phyloP scores from a whole-genome alignment of 352 stramenopile genomes.

The Phytopythium kandeliae region DNA sequence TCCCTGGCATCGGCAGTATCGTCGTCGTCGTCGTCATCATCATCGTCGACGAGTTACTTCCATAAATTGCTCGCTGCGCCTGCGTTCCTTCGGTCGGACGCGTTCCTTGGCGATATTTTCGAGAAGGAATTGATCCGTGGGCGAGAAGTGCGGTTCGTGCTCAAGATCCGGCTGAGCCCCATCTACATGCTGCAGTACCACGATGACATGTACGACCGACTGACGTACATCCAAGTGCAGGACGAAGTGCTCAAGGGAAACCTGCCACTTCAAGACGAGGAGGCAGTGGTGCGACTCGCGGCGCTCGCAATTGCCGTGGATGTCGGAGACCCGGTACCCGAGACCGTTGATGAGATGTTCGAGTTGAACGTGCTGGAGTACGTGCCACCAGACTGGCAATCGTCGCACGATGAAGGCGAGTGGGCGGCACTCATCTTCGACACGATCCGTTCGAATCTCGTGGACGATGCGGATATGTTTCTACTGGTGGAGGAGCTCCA shows the following conservation, averaged over 20 bases:
- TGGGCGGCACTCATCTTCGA: constrained; percentile 78
- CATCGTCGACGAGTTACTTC: constrained; percentile 53
- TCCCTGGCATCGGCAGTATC: constrained; percentile 19
- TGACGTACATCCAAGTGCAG: constrained; percentile 89
- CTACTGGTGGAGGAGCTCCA: constrained; percentile 56
- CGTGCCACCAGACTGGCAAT: constrained; percentile 73
- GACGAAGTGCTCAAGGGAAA: constrained; percentile 91
- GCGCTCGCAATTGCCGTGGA: constrained; percentile 82
- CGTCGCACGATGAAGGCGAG: constrained; percentile 59
- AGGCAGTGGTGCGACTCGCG: constrained; percentile 69
- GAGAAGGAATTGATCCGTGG: constrained; percentile 87
- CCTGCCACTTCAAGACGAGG: constrained; percentile 73
- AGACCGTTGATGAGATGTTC: constrained; percentile 50
- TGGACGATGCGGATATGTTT: constrained; percentile 34
- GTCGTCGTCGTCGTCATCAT: constrained; percentile 28
- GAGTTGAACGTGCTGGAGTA: constrained; percentile 83
- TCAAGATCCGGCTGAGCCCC: constrained; percentile 90
- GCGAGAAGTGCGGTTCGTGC: constrained; percentile 88
- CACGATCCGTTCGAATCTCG: constrained; percentile 41
- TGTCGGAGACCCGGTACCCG: constrained; percentile 45
- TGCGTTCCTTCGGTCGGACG: constrained; percentile 72
- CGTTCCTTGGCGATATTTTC: constrained; percentile 90
- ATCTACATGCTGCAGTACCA: constrained; percentile 78
- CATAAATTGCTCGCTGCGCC: constrained; percentile 75
- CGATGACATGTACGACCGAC: constrained; percentile 78